phyloP scores from a whole-genome alignment of 2,329 filamentous ascomycete species.

The Achaetomium macrosporum region DNA sequence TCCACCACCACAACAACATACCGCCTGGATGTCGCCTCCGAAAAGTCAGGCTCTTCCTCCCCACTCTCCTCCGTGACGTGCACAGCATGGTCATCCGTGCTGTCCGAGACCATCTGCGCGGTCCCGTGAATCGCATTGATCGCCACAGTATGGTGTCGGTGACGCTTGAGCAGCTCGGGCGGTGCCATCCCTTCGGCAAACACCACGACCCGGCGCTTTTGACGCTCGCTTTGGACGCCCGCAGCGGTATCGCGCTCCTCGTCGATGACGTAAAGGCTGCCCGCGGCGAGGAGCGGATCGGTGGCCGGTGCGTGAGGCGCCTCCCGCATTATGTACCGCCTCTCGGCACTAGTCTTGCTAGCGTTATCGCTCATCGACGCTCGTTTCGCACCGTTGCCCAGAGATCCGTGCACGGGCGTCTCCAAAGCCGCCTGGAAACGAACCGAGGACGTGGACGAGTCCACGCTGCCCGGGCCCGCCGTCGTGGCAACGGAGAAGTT shows the following conservation, averaged over 20 bases:
- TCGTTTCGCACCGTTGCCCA: background rate
- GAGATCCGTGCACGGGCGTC: background rate
- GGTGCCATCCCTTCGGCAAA: slow-evolving; percentile 23
- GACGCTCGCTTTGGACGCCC: slow-evolving; percentile 8
- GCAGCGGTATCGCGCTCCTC: slow-evolving; percentile 14
- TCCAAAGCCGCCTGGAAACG: slow-evolving; percentile 24
- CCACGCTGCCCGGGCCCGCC: slow-evolving; percentile 14
- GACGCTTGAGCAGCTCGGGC: slow-evolving; percentile 19
- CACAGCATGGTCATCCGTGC: slow-evolving; percentile 18
- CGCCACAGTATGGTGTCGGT: slow-evolving; percentile 22
- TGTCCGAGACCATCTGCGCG: slow-evolving; percentile 14
- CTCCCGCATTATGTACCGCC: slow-evolving; percentile 24
- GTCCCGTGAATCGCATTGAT: slow-evolving; percentile 24
- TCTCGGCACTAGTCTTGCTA: slow-evolving; percentile 11
- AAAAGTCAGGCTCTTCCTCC: slow-evolving; percentile 10
- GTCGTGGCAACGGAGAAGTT: slow-evolving; percentile 23
- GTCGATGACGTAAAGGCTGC: slow-evolving; percentile 24
- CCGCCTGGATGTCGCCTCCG: slow-evolving; percentile 10
- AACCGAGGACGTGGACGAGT: slow-evolving; percentile 17
- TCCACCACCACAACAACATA: slow-evolving; percentile 21
- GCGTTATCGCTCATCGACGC: slow-evolving; percentile 2
- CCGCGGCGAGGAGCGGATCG: slow-evolving; percentile 23
- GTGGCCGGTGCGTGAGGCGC: slow-evolving; percentile 22
- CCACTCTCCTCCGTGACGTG: slow-evolving; percentile 19
- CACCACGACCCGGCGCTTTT: slow-evolving; percentile 24